These are phyloP conservation scores for Boletus rubropictus DNA, from an alignment of 768 basidiomycete genomes.

Conservation along the genomic window DNA sequence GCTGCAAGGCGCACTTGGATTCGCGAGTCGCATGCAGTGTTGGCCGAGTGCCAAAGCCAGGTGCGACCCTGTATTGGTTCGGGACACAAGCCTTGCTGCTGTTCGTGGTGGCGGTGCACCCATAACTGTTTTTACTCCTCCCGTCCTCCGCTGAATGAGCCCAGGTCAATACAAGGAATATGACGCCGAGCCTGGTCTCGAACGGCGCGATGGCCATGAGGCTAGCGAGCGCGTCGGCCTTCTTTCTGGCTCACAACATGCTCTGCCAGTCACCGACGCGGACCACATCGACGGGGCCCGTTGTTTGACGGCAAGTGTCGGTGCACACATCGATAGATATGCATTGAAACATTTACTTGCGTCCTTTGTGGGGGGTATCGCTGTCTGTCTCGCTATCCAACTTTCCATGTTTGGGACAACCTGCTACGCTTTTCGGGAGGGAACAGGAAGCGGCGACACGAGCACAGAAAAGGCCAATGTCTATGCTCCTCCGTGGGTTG, in stretches of 20 bases:
- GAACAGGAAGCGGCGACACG: neutral
- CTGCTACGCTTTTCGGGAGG: conserved; percentile 28
- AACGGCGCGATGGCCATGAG: conserved; percentile 1
- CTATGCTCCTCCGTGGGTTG: conserved; percentile 61
- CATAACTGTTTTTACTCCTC: too few relatives aligned
- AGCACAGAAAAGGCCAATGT: conserved; percentile 22
- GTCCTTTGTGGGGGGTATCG: conserved; percentile 51
- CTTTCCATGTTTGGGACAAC: conserved; percentile 32
- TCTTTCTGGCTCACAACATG: conserved; percentile 26
- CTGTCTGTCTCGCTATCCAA: conserved; percentile 48
- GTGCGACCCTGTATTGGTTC: too few relatives aligned
- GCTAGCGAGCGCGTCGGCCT: conserved; percentile 33
- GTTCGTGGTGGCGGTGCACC: too few relatives aligned
- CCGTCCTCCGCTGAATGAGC: conserved; percentile 1
- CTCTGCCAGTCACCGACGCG: conserved; percentile 4
- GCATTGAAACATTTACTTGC: conserved; percentile 33
- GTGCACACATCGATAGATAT: conserved; percentile 15
- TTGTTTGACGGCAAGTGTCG: conserved; percentile 9
- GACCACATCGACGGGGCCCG: conserved; percentile 3
- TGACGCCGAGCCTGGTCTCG: conserved; percentile 39
- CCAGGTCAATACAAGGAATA: conserved; percentile 20
- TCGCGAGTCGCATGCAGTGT: too few relatives aligned
- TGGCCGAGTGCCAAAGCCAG: too few relatives aligned
- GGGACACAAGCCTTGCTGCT: too few relatives aligned
- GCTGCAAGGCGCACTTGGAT: too few relatives aligned